These are phyloP conservation scores for Cladorrhinum samala DNA, from an alignment of 495 filamentous ascomycete species.

Conservation along the genomic window DNA sequence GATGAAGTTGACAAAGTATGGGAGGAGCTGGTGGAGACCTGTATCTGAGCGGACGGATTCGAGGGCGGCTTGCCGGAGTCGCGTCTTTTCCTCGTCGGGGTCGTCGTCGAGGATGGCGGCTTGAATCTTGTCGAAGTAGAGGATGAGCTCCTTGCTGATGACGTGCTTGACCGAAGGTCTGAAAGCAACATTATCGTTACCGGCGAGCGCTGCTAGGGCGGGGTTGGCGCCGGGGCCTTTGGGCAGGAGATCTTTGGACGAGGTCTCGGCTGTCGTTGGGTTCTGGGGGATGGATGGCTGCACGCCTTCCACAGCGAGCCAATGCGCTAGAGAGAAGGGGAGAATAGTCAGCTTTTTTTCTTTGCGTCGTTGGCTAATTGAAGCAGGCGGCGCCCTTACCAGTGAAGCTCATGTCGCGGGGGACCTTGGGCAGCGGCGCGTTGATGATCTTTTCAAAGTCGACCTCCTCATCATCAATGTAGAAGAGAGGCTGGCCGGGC, in stretches of 20 bases:
- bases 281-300: conserved; percentile 96
- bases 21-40: conserved; percentile 87
- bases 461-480: conserved; percentile 96
- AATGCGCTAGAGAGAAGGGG: conserved; percentile 71
- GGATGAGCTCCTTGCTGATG: conserved; percentile 85
- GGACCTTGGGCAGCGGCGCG: conserved; percentile 87
- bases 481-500: conserved; percentile 91
- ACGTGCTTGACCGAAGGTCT: conserved; percentile 92
- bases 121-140: conserved; percentile 96
- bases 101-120: conserved; percentile 76
- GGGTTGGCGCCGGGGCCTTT: conserved; percentile 84
- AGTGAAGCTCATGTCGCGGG: conserved; percentile 86
- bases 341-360: conserved; percentile 12
- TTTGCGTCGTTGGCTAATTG: no score
- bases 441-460: conserved; percentile 99
- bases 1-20: conserved; percentile 93
- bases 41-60: conserved; percentile 78
- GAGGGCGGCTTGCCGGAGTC: conserved; percentile 75
- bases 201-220: conserved; percentile 72
- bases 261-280: conserved; percentile 72
- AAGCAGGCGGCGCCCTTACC: no score
- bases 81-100: conserved; percentile 60
- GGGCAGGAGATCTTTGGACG: conserved; percentile 74
- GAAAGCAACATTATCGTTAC: conserved; percentile 72
- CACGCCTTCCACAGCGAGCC: conserved; percentile 92